A percentile compares a stretch with the other conserved stretches of the same genome.
Evolutionary conservation across 1,139 yeast species (phyloP).

Genomic region (Sugiyamaella pinicola): DNA sequence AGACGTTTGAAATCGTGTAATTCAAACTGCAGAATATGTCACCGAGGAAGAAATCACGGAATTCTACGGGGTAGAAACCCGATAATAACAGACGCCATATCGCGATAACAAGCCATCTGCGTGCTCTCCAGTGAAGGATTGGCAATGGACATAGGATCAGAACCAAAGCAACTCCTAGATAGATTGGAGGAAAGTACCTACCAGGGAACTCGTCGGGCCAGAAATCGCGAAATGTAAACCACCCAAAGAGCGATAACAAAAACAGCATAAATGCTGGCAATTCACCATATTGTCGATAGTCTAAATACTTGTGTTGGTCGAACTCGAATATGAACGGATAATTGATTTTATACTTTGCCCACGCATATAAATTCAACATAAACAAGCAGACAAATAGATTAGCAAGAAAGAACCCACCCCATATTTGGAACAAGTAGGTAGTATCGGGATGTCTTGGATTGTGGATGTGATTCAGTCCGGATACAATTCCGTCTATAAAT

Average conservation of each 20-base stretch:
- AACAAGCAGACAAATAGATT: slow-evolving; percentile 62
- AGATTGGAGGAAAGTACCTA: slow-evolving; percentile 80
- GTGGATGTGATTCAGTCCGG: slow-evolving; percentile 47
- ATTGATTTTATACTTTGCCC: slow-evolving; percentile 76
- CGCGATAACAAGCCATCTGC: slow-evolving; percentile 76
- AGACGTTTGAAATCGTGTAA: slow-evolving; percentile 81
- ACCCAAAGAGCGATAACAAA: slow-evolving; percentile 59
- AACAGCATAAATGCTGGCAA: slow-evolving; percentile 64
- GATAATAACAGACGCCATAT: slow-evolving; percentile 72
- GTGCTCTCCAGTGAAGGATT: slow-evolving; percentile 54
- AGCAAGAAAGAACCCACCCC: slow-evolving; percentile 86
- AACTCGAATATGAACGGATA: slow-evolving; percentile 92
- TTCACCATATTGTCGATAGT: slow-evolving; percentile 63
- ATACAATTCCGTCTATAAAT: slow-evolving; percentile 53
- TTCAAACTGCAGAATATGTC: slow-evolving; percentile 88
- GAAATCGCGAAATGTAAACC: slow-evolving; percentile 74
- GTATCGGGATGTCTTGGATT: slow-evolving; percentile 35
- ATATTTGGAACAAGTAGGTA: slow-evolving; percentile 68
- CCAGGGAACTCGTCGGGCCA: slow-evolving; percentile 66
- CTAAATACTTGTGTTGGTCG: slow-evolving; percentile 68
- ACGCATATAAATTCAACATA: slow-evolving; percentile 67
- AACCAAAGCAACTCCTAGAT: slow-evolving; percentile 61
- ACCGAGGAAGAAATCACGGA: slow-evolving; percentile 89
- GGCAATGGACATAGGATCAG: slow-evolving; percentile 52
- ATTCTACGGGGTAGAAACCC: slow-evolving; percentile 92